phyloP scores from a whole-genome alignment of 2,329 filamentous ascomycete genomes.

The Juglanconis sp. region DNA sequence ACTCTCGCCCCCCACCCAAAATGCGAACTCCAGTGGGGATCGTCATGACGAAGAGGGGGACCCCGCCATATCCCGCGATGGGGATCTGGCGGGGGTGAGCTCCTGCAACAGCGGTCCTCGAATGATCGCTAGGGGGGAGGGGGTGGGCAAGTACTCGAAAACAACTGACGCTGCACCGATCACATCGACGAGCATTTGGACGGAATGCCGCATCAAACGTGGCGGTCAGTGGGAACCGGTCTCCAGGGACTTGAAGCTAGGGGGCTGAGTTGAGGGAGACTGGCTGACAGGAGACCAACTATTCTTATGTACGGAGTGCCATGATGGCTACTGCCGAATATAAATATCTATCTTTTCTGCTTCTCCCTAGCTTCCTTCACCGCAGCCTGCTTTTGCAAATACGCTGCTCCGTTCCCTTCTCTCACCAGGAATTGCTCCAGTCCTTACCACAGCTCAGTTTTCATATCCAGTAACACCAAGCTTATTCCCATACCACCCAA shows the following conservation, averaged over 20 bases:
- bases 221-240: too few species aligned
- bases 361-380: neutral
- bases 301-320: too few species aligned
- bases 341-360: neutral
- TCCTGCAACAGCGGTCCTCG: slow-evolving; percentile 1
- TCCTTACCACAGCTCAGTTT: neutral
- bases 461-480: neutral
- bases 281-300: too few species aligned
- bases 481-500: neutral
- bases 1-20: too few species aligned
- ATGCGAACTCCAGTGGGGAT: too few species aligned
- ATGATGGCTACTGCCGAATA: too few species aligned
- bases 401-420: neutral
- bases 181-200: too few species aligned
- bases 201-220: too few species aligned
- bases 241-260: too few species aligned
- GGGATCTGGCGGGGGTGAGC: neutral
- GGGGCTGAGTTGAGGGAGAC: too few species aligned
- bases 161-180: too few species aligned
- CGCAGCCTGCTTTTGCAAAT: neutral
- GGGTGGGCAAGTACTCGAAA: too few species aligned
- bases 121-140: slow-evolving; percentile 1
- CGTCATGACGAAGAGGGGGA: slow-evolving; percentile 2
- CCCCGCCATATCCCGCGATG: slow-evolving; percentile 13
- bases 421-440: neutral